A percentile compares a stretch with the other conserved stretches of the same genome.
phyloP scores from a whole-genome alignment of 805 yeast species.

The Monosporozyma unispora region DNA sequence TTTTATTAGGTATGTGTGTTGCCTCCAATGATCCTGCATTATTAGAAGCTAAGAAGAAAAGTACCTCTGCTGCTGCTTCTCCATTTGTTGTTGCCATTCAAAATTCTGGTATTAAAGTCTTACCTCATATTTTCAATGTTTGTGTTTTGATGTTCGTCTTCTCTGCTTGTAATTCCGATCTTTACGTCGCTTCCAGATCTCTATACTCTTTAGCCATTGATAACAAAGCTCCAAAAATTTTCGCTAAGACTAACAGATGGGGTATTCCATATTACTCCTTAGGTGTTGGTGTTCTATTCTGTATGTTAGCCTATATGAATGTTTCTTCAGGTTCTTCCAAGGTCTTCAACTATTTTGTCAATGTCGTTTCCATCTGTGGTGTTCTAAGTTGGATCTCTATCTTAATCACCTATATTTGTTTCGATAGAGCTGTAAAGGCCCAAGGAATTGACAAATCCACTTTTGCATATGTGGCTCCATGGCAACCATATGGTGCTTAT shows the following conservation, averaged over 20 bases:
- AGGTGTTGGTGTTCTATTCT: slow-evolving; percentile 42
- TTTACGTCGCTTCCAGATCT: slow-evolving; percentile 70
- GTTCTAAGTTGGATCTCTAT: slow-evolving; percentile 69
- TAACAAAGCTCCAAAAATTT: slow-evolving; percentile 64
- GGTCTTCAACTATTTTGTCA: slow-evolving; percentile 61
- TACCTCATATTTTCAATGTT: slow-evolving; percentile 71
- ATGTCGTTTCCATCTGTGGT: slow-evolving; percentile 69
- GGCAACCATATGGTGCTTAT: slow-evolving; percentile 61
- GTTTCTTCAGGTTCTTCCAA: slow-evolving; percentile 46
- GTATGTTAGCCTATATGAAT: slow-evolving; percentile 63
- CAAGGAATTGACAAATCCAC: slow-evolving; percentile 54
- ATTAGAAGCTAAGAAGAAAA: slow-evolving; percentile 40
- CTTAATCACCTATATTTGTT: slow-evolving; percentile 55
- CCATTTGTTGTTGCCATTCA: slow-evolving; percentile 77
- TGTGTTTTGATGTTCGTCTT: slow-evolving; percentile 69
- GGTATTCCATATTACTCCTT: slow-evolving; percentile 66
- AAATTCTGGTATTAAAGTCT: slow-evolving; percentile 50
- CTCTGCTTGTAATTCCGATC: slow-evolving; percentile 74
- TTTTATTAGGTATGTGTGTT: slow-evolving; percentile 61
- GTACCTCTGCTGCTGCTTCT: slow-evolving; percentile 61
- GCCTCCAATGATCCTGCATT: slow-evolving; percentile 47
- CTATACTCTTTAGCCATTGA: slow-evolving; percentile 62
- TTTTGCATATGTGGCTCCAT: slow-evolving; percentile 55
- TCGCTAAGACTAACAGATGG: slow-evolving; percentile 52
- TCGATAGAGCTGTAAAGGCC: slow-evolving; percentile 54